Base-by-base conservation (phyloP, 2,329 filamentous ascomycete genomes). In the Akanthomyces muscarius region DNA sequence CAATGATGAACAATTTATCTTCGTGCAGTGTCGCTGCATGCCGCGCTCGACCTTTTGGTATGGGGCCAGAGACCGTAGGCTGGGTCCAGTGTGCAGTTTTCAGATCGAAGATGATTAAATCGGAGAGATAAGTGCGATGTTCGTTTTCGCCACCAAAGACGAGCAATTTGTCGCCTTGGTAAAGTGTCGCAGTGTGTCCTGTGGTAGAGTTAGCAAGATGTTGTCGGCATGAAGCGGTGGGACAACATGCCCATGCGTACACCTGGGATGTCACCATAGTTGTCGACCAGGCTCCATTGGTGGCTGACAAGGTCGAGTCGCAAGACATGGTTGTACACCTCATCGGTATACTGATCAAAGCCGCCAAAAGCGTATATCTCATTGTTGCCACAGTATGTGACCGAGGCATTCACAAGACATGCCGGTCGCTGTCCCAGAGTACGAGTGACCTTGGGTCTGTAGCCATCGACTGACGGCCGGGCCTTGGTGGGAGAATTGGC, bases 141-240 rank as follows among this genome's bases (percentile, higher is more conserved):
- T 99, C 95, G 76, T 99, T 99, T 78, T 99, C 95, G 67, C 95
- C 95, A 63, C 95, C 95, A 72, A 97, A 99, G 1, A 99, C 92
- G 2, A 99, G 83, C n/a, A 99, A 82, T 76, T 98, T 98, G 75
- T 94, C 89, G 65, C 91, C 92, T 76, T 96, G 87, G 80, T 97
- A 97, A 0, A 99, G 82, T 41, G 91, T 97, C 33, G 95, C 93
- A 51, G 95, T 98, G 73, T 99, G 95, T 38, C 93, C 92, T 96
- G 70, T n/a, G 23, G 36, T 30, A 28, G 21, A 30, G 50, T 66
- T 58, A 64, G 64, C 66, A 57, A 66, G 52, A 58, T 28, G 14
- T 21, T n/a, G 48, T 38, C 36, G 45, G 33, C 28, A 53, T 52
- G 18, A 64, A 38, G 30, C 44, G 45, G n/a, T 30, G 52, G 25